Conservation (phyloP, 768 basidiomycete species). For the Hydnum rufescens region DNA sequence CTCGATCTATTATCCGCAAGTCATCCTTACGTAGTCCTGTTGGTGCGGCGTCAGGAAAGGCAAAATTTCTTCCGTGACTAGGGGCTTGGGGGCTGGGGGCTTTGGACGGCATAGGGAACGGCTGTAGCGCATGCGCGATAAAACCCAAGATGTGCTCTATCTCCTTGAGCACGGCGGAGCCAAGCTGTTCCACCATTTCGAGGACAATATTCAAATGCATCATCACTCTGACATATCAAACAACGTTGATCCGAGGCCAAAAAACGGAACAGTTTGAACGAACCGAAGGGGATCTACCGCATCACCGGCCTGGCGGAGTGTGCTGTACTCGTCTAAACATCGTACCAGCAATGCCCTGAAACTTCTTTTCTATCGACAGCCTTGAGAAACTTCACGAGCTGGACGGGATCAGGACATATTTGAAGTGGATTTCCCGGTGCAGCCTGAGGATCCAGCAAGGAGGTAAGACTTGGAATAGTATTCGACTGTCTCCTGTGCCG, state of each 20-base stretch:
- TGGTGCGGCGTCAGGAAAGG: slow-evolving; percentile 14
- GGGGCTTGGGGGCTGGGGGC: neutral
- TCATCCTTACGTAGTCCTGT: slow-evolving; percentile 9
- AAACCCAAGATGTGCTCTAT: slow-evolving; percentile 66
- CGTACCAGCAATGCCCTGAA: slow-evolving; percentile 48
- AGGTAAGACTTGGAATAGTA: no score
- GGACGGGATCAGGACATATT: slow-evolving; percentile 54
- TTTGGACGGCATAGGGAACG: slow-evolving; percentile 12
- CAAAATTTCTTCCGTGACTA: slow-evolving; percentile 13
- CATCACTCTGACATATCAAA: slow-evolving; percentile 26
- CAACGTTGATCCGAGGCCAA: neutral
- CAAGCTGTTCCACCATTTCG: slow-evolving; percentile 55
- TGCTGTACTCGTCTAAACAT: slow-evolving; percentile 43
- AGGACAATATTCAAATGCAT: slow-evolving; percentile 63
- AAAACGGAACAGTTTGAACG: slow-evolving; percentile 8
- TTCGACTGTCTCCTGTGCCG: no score
- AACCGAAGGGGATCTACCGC: slow-evolving; percentile 31
- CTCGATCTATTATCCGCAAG: slow-evolving; percentile 22
- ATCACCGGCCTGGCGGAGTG: neutral
- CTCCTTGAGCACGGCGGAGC: slow-evolving; percentile 37
- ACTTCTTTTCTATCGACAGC: slow-evolving; percentile 47
- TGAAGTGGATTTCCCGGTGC: neutral
- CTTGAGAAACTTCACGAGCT: slow-evolving; percentile 48
- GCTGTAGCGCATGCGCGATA: slow-evolving; percentile 55
- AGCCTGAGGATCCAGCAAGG: neutral